Evolutionary conservation across 2,329 filamentous ascomycete genomes (phyloP).

Genomic region (Sclerotinia nivalis): DNA sequence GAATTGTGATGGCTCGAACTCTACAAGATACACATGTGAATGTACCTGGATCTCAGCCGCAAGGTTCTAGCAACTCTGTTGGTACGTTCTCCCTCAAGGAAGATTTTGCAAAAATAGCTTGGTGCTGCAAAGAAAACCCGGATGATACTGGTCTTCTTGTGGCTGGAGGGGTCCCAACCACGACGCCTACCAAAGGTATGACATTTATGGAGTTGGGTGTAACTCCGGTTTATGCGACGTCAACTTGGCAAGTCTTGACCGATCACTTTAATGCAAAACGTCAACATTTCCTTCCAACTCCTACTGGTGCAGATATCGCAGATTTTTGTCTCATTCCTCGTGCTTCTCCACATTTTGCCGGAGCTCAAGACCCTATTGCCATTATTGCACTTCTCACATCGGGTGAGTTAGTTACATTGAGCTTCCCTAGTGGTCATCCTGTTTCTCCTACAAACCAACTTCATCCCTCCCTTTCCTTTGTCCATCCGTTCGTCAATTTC

Average conservation of each 20-base stretch:
- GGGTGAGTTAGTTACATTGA: conserved; percentile 85
- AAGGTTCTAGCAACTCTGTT: conserved; percentile 45
- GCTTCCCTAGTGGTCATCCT: conserved; percentile 87
- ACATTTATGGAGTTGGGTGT: conserved; percentile 87
- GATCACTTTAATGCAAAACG: conserved; percentile 79
- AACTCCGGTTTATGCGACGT: conserved; percentile 89
- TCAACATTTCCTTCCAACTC: conserved; percentile 70
- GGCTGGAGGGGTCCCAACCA: conserved; percentile 73
- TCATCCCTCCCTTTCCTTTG: conserved; percentile 81
- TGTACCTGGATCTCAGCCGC: conserved; percentile 52
- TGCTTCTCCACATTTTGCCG: conserved; percentile 78
- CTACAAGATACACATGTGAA: conserved; percentile 74
- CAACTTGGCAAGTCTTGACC: conserved; percentile 79
- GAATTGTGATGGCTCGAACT: conserved; percentile 79
- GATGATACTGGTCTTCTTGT: conserved; percentile 90
- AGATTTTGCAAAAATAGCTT: conserved; percentile 76
- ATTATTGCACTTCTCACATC: conserved; percentile 77
- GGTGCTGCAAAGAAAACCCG: conserved; percentile 92
- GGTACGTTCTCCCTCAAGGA: conserved; percentile 63
- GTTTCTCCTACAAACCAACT: conserved; percentile 92
- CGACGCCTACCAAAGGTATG: conserved; percentile 70
- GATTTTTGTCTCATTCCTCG: conserved; percentile 85
- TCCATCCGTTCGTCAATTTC: conserved; percentile 84
- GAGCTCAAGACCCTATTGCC: conserved; percentile 88
- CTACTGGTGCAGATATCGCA: conserved; percentile 72